A percentile compares a stretch with the other conserved stretches of the same genome.
These are phyloP conservation scores for Torulaspora indica DNA, from an alignment of 805 yeast species.

Conservation along the genomic window DNA sequence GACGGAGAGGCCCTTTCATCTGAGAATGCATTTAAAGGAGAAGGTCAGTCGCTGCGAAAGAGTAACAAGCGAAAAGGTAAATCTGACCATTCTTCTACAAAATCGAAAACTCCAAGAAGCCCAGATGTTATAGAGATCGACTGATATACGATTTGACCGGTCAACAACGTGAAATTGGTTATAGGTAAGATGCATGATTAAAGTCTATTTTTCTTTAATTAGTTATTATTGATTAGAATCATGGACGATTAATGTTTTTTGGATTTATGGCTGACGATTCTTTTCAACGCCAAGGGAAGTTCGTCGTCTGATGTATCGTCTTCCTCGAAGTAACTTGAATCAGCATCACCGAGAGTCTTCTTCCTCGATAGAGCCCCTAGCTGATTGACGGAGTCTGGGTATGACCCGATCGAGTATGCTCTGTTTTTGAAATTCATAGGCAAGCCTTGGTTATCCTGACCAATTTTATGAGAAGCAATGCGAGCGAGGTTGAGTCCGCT, in stretches of 20 bases:
- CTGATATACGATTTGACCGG: constrained; percentile 27
- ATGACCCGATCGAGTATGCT: constrained; percentile 37
- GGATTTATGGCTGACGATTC: constrained; percentile 32
- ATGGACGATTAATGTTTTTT: not conserved
- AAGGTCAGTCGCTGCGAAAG: constrained; percentile 72
- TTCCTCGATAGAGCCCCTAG: constrained; percentile 16
- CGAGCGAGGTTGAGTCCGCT: constrained; percentile 25
- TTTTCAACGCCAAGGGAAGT: constrained; percentile 39
- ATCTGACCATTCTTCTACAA: constrained; percentile 47
- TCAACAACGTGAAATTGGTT: not conserved
- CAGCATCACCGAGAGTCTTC: constrained; percentile 31
- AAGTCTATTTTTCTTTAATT: not conserved
- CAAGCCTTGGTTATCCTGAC: constrained; percentile 15
- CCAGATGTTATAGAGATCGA: constrained; percentile 83
- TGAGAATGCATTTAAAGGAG: constrained; percentile 47
- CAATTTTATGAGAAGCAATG: constrained; percentile 29
- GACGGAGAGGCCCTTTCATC: constrained; percentile 32
- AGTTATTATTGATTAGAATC: constrained; percentile 1
- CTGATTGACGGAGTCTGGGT: constrained; percentile 21
- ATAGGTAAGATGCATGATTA: not conserved
- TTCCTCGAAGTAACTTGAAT: constrained; percentile 15
- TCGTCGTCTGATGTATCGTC: constrained; percentile 29
- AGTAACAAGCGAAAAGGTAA: constrained; percentile 64
- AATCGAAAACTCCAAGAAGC: constrained; percentile 56
- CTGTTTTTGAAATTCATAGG: constrained; percentile 36